These are phyloP conservation scores for Salix dunnii DNA, from an alignment of 345 rosid species.

Conservation along the genomic window DNA sequence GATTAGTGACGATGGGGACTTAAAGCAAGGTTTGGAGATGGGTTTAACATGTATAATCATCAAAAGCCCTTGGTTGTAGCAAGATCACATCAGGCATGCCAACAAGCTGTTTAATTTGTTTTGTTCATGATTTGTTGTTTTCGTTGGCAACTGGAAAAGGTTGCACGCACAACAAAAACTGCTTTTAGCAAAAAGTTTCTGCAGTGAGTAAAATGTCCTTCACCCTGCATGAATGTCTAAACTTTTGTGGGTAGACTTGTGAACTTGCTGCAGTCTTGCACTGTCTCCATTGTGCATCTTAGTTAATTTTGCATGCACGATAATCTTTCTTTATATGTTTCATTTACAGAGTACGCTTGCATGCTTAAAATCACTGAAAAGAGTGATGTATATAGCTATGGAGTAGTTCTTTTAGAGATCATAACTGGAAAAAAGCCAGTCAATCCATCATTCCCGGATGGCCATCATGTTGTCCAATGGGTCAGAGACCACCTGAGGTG, in stretches of 20 bases:
- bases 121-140: not conserved
- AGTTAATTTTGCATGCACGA: not conserved
- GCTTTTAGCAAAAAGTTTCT: not conserved
- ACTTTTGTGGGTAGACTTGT: not conserved
- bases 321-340: not conserved
- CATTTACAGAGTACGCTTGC: conserved; percentile 63
- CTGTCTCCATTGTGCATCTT: not conserved
- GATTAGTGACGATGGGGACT: not conserved
- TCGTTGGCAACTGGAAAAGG: not conserved
- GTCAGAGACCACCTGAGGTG: conserved; percentile 62
- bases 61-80: not conserved
- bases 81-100: not conserved
- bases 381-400: conserved; percentile 80
- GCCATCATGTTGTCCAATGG: conserved; percentile 78
- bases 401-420: conserved; percentile 75
- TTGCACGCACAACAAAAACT: not conserved
- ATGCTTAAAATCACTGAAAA: conserved; percentile 60
- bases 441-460: conserved; percentile 66
- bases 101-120: not conserved
- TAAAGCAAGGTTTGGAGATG: not conserved
- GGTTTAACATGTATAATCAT: not conserved
- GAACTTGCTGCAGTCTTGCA: not conserved
- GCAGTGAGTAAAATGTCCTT: not conserved
- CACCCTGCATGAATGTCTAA: not conserved
- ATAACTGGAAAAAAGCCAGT: conserved; percentile 76